These are phyloP conservation scores for Macrocybe gigantea DNA, from an alignment of 768 basidiomycete genomes.

Conservation along the genomic window DNA sequence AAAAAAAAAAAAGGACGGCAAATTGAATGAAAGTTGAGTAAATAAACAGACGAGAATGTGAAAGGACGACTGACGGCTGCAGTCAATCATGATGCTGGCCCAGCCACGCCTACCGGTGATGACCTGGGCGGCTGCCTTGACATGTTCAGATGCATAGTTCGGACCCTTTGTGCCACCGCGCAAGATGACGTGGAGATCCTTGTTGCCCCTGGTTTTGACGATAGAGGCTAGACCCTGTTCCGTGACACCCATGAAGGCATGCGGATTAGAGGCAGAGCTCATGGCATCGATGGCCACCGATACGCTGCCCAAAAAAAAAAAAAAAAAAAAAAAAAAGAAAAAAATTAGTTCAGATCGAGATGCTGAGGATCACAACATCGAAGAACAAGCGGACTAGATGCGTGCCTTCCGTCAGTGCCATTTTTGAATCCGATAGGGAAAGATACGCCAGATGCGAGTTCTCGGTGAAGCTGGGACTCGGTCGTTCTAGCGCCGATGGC, in stretches of 20 bases:
- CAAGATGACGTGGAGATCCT: constrained; percentile 93
- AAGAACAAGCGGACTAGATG: background rate
- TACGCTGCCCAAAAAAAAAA: constrained; percentile 40
- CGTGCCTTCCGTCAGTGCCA: constrained; percentile 87
- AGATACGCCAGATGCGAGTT: constrained; percentile 91
- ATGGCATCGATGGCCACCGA: constrained; percentile 95
- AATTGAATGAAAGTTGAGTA: background rate
- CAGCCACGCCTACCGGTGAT: constrained; percentile 60
- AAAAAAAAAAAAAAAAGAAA: constrained; percentile 3
- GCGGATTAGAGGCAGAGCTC: constrained; percentile 85
- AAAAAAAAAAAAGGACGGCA: background rate
- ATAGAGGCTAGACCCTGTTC: constrained; percentile 90
- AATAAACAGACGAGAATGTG: constrained; percentile 2
- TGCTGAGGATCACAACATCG: background rate
- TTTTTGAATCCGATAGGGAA: constrained; percentile 99
- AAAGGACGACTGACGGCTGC: constrained; percentile 51
- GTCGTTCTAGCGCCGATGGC: constrained; percentile 98
- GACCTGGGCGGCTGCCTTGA: constrained; percentile 52
- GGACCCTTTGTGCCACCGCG: constrained; percentile 90
- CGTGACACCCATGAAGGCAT: constrained; percentile 94
- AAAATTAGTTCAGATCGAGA: background rate
- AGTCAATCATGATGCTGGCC: constrained; percentile 85
- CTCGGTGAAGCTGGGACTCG: constrained; percentile 95
- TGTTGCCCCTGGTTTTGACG: constrained; percentile 81
- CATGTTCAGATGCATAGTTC: constrained; percentile 76